A percentile compares a stretch with the other conserved stretches of the same genome.
These are phyloP conservation scores for Syzygium aqueum DNA, from an alignment of 345 rosid species.

Conservation along the genomic window DNA sequence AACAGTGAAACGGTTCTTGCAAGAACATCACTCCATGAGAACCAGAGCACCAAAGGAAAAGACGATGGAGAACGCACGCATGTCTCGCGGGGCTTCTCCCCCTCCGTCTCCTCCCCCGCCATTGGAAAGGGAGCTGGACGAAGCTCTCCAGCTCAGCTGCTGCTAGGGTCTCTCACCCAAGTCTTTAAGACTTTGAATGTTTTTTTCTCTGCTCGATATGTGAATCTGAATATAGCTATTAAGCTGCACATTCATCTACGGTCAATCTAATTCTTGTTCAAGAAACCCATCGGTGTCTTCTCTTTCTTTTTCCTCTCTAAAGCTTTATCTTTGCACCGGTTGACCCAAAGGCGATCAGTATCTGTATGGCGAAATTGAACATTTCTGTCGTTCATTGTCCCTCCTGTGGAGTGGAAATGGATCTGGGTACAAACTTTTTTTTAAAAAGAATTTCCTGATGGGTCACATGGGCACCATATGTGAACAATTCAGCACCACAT, in stretches of 20 bases:
- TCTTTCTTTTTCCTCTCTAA: rapidly evolving
- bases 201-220: not conserved
- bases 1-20: not conserved
- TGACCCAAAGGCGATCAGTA: not conserved
- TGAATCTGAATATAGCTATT: not conserved
- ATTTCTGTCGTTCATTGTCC: not conserved
- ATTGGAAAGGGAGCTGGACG: constrained; percentile 16
- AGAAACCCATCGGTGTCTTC: not conserved
- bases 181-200: not conserved
- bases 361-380: not conserved
- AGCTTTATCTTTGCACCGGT: not conserved
- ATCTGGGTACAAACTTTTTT: not conserved
- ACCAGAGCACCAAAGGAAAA: not conserved
- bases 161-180: not conserved
- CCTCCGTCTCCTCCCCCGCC: not conserved
- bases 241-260: not conserved
- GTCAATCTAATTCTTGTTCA: not conserved
- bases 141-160: constrained; percentile 38
- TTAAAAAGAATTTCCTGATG: not conserved
- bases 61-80: not conserved
- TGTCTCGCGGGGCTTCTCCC: not conserved
- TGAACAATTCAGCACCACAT: not conserved
- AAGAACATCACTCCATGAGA: not conserved
- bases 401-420: not conserved
- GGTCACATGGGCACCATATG: not conserved